Evolutionary conservation across 805 yeast genomes (phyloP).

Genomic region (Nakazawaea ernobii): DNA sequence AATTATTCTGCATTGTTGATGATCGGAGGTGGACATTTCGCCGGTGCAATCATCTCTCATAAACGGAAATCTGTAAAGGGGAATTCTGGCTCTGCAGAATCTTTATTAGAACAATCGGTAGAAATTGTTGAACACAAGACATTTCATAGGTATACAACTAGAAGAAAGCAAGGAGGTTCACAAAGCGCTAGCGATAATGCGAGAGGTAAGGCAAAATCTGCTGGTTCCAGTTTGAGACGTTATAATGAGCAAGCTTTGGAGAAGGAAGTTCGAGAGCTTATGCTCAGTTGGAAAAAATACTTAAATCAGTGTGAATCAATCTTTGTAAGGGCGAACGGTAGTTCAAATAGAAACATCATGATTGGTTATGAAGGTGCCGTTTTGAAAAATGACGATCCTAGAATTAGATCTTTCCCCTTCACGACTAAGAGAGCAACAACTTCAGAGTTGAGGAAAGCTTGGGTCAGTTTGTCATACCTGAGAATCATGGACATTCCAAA

Average conservation of each 20-base stretch:
- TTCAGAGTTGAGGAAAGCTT: constrained; percentile 72
- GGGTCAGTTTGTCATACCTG: constrained; percentile 71
- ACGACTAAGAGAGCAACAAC: constrained; percentile 86
- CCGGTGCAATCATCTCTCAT: constrained; percentile 88
- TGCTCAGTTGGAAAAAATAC: constrained; percentile 58
- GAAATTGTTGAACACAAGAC: constrained; percentile 71
- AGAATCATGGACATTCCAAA: constrained; percentile 50
- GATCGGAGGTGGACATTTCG: constrained; percentile 98
- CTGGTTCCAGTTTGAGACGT: constrained; percentile 86
- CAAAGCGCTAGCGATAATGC: constrained; percentile 91
- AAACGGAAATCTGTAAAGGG: constrained; percentile 51
- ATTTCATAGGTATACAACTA: constrained; percentile 90
- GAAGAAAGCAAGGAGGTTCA: constrained; percentile 97
- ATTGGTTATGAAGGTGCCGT: constrained; percentile 62
- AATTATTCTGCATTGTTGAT: constrained; percentile 73
- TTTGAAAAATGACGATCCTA: constrained; percentile 44
- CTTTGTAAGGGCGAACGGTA: constrained; percentile 77
- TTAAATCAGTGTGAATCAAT: constrained; percentile 61
- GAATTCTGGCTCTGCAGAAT: constrained; percentile 38
- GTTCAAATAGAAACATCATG: constrained; percentile 55
- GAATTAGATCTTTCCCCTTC: constrained; percentile 76
- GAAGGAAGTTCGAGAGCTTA: constrained; percentile 67
- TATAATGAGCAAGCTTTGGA: constrained; percentile 82
- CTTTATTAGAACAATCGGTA: constrained; percentile 57
- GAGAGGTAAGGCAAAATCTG: constrained; percentile 92